Evolutionary conservation across 768 basidiomycete species (phyloP), one percentile per base, ranked within the genome.

Genomic region (Hirschioporus abietinus): DNA sequence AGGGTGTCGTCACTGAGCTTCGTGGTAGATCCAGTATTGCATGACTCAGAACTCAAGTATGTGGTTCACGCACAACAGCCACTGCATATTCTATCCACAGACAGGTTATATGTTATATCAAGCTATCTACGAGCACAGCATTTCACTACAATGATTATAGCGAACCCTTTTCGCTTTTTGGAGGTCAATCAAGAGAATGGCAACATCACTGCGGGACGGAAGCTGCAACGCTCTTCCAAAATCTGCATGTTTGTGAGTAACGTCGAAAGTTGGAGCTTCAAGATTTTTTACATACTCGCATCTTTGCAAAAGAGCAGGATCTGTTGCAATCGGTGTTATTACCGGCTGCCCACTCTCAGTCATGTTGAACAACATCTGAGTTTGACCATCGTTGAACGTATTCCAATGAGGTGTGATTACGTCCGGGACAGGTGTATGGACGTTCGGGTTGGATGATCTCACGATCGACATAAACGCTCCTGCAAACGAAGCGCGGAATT

Each of bases 401-500:
- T 36, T 24, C 63, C 63, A 64, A 20, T 42, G 27, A 17, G 63
- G 63, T 4, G 35, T 64, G 35, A 42, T 64, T 20, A 34, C 25
- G 23, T 26, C 36, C 36, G 65, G 65, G 25, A 57, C 36, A 35
- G 52, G 61, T 17, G 27, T 66, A 10, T 52, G 42, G 7, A 57
- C 58, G 58, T 67, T 67, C 4, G 61, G 61, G 36, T 67, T 17
- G 64, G 34, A 60, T n/a, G 66, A 66, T 58, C 76, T 70, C 6
- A 68, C 80, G 65, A 82, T 81, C 66, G 78, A 74, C 18, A 79
- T 63, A 72, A 82, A 82, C 0, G 78, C 70, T 60, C 78, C 72
- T 0, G 77, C 68, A 67, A 83, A 82, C 0, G 80, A 75, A 15
- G 72, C 75, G 64, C 70, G 67, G 63, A 82, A 82, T 8, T 72